Conservation (phyloP, 2,329 filamentous ascomycete species). For the Phyllosticta paracitricarpa region DNA sequence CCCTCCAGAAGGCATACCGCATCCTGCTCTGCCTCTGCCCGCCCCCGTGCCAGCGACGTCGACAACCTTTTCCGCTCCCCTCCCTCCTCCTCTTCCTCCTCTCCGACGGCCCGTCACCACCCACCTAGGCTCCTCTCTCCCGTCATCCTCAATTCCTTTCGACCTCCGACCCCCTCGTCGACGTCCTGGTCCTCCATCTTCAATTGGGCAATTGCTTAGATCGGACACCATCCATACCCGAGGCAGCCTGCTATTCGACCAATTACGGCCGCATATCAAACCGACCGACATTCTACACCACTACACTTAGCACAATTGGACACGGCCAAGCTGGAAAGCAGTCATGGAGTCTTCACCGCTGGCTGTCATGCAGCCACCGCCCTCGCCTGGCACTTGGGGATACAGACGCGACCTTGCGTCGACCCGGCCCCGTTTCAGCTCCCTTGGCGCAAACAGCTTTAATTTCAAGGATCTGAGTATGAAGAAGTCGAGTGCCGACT, state of each 20-base stretch:
- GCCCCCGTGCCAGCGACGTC: slow-evolving; percentile 16
- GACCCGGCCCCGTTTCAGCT: slow-evolving; percentile 43
- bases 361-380: slow-evolving; percentile 76
- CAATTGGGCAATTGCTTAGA: slow-evolving; percentile 6
- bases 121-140: slow-evolving; percentile 16
- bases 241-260: background rate
- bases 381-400: slow-evolving; percentile 55
- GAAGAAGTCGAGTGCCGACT: slow-evolving; percentile 63
- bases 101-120: background rate
- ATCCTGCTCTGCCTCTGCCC: slow-evolving; percentile 16
- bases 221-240: background rate
- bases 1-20: slow-evolving; percentile 25
- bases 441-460: slow-evolving; percentile 55
- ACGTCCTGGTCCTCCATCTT: slow-evolving; percentile 3
- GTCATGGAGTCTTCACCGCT: slow-evolving; percentile 66
- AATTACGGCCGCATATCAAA: background rate
- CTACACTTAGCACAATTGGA: slow-evolving; percentile 6
- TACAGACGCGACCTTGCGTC: slow-evolving; percentile 45
- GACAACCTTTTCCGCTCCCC: slow-evolving; percentile 18
- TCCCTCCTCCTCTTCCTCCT: slow-evolving; percentile 10
- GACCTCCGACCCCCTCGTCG: background rate
- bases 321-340: background rate
- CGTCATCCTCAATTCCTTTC: background rate
- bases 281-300: background rate
- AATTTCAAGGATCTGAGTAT: slow-evolving; percentile 67